These are phyloP conservation scores for Verticillium klebahnii DNA, from an alignment of 2,329 filamentous ascomycete genomes.

Conservation along the genomic window DNA sequence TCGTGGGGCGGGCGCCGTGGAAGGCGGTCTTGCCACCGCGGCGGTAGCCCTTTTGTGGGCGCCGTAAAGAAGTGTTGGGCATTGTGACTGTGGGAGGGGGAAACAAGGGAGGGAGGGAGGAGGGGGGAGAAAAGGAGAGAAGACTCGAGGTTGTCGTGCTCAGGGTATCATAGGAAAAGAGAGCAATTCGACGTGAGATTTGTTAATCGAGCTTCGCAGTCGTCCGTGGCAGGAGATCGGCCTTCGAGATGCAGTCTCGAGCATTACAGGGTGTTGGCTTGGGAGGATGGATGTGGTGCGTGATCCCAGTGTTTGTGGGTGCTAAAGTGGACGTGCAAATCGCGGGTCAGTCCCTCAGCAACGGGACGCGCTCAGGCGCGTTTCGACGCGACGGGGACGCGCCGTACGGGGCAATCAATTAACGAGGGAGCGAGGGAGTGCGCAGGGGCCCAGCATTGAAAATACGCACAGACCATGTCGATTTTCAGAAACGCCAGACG, in stretches of 20 bases:
- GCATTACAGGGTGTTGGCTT: background rate
- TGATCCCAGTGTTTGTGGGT: background rate
- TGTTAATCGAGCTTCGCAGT: background rate
- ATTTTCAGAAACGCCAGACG: conserved; percentile 11
- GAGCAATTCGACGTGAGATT: background rate
- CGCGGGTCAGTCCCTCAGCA: conserved; percentile 1
- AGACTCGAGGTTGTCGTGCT: background rate
- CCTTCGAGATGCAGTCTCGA: background rate
- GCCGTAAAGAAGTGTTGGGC: conserved; percentile 56
- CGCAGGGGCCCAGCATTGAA: background rate
- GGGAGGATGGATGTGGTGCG: background rate
- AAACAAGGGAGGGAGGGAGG: conserved; percentile 1
- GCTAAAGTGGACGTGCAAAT: conserved; percentile 4
- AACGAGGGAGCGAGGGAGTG: conserved; percentile 2
- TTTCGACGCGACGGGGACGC: conserved; percentile 12
- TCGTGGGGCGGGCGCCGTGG: conserved; percentile 60
- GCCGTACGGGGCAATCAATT: conserved; percentile 10
- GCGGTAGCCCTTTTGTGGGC: conserved; percentile 62
- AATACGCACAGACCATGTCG: conserved; percentile 8
- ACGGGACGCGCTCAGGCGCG: conserved; percentile 11
- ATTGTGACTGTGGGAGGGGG: conserved; percentile 31
- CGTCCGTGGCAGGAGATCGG: background rate
- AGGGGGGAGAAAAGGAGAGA: background rate
- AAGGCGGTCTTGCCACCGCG: conserved; percentile 64
- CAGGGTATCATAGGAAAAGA: conserved; percentile 8